Evolutionary conservation across 1,284 basidiomycete genomes (phyloP).

Genomic region (Austropuccinia psidii): DNA sequence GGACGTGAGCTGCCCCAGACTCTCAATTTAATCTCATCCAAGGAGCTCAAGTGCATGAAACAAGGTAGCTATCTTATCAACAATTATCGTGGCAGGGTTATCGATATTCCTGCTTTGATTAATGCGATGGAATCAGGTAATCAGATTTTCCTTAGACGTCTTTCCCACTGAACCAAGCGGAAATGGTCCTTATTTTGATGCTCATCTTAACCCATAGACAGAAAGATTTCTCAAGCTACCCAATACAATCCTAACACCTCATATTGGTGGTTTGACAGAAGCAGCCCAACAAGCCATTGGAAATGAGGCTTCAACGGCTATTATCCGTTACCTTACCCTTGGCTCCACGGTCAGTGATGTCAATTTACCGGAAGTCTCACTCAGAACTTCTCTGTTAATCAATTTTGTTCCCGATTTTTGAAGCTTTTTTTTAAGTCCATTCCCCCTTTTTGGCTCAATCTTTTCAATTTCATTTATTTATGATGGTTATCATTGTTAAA

Average conservation of each 20-base stretch:
- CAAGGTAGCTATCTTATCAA: slow-evolving; percentile 92
- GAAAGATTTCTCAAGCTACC: slow-evolving; percentile 63
- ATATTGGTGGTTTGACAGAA: slow-evolving; percentile 98
- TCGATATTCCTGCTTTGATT: slow-evolving; percentile 86
- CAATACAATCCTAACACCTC: slow-evolving; percentile 91
- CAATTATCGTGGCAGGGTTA: slow-evolving; percentile 90
- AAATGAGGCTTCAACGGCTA: slow-evolving; percentile 77
- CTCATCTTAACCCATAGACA: slow-evolving; percentile 74
- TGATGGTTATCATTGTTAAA: slow-evolving; percentile 8
- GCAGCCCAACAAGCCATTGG: slow-evolving; percentile 98
- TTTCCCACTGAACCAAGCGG: slow-evolving; percentile 85
- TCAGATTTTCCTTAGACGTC: slow-evolving; percentile 93
- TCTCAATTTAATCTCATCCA: slow-evolving; percentile 76
- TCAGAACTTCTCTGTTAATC: slow-evolving; percentile 88
- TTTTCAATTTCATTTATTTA: neutral
- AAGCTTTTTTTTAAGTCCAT: neutral
- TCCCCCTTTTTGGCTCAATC: neutral
- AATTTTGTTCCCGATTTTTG: neutral
- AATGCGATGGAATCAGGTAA: slow-evolving; percentile 74
- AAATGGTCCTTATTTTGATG: slow-evolving; percentile 77
- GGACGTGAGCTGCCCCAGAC: slow-evolving; percentile 96
- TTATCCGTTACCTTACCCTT: slow-evolving; percentile 84
- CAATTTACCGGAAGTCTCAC: slow-evolving; percentile 98
- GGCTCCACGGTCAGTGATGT: slow-evolving; percentile 85
- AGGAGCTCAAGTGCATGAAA: slow-evolving; percentile 84